A percentile compares a stretch with the other conserved stretches of the same genome.
Evolutionary conservation across 192 early-diverging fungal species (phyloP).

Genomic region (Backusella westeae): DNA sequence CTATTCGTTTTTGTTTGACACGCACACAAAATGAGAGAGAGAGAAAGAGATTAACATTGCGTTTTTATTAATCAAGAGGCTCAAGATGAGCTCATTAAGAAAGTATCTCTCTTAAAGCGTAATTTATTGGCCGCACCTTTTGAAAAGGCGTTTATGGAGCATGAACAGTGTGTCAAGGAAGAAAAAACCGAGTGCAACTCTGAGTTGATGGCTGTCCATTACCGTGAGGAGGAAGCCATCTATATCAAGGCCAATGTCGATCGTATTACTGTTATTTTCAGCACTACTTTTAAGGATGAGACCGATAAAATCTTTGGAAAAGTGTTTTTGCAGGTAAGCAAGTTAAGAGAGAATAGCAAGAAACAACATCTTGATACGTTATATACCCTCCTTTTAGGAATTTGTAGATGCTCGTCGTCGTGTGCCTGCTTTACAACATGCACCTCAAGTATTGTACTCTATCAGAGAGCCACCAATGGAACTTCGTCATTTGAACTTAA

Average conservation of each 20-base stretch:
- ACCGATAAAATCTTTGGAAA: conserved; percentile 93
- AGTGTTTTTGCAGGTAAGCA: conserved; percentile 88
- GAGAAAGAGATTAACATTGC: neutral
- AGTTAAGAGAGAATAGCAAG: neutral
- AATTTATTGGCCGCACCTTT: conserved; percentile 94
- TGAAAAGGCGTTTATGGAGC: conserved; percentile 84
- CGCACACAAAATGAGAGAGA: neutral
- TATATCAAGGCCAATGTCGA: conserved; percentile 89
- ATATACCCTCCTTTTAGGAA: conserved; percentile 55
- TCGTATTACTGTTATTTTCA: conserved; percentile 97
- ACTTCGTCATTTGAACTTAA: conserved; percentile 69
- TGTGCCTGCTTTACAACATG: conserved; percentile 83
- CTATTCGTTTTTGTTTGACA: neutral
- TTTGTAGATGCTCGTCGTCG: conserved; percentile 95
- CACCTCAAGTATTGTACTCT: conserved; percentile 95
- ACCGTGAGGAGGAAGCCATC: conserved; percentile 92
- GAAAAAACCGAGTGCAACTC: conserved; percentile 65
- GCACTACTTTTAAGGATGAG: conserved; percentile 96
- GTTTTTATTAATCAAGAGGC: conserved; percentile 22
- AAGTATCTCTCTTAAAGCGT: conserved; percentile 88
- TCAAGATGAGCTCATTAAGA: conserved; percentile 70
- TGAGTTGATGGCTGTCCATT: conserved; percentile 88
- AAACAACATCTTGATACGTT: neutral
- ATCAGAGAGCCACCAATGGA: conserved; percentile 93
- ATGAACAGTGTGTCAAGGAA: conserved; percentile 70